Percentiles rank a stretch among this genome's conserved stretches.
phyloP scores from a whole-genome alignment of 2,329 filamentous ascomycete species.

The Penicillium sp. region DNA sequence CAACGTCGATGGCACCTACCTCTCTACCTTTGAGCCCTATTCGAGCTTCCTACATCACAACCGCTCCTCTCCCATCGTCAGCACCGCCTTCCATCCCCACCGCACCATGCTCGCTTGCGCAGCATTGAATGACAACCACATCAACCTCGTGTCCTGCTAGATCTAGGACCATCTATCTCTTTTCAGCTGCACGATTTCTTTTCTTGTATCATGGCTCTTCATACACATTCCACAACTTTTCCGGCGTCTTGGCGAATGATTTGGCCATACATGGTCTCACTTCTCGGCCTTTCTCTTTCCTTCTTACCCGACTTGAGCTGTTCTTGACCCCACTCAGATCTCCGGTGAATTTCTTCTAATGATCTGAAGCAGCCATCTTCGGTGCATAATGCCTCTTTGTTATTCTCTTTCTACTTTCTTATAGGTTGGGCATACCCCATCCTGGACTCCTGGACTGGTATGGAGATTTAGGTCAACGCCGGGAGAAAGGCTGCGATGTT shows the following conservation, averaged over 20 bases:
- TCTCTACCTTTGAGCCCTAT: constrained; percentile 84
- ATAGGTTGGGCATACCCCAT: constrained; percentile 1
- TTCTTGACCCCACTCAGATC: background rate
- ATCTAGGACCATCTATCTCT: constrained; percentile 1
- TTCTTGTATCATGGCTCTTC: constrained; percentile 12
- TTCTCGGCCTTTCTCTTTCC: background rate
- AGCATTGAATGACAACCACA: constrained; percentile 77
- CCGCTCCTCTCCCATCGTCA: constrained; percentile 73
- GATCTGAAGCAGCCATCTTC: background rate
- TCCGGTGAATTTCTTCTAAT: background rate
- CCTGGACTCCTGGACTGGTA: background rate
- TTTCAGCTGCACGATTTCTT: background rate
- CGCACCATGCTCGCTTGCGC: constrained; percentile 85
- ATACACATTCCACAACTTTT: constrained; percentile 7
- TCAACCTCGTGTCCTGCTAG: constrained; percentile 76
- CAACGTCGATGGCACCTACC: constrained; percentile 73
- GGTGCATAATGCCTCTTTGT: background rate
- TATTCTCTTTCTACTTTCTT: background rate
- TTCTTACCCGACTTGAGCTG: background rate
- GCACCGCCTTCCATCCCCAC: constrained; percentile 93
- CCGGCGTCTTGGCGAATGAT: constrained; percentile 12
- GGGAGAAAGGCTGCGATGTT: background rate
- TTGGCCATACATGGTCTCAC: background rate
- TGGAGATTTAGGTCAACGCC: background rate
- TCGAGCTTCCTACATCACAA: constrained; percentile 79